These are phyloP conservation scores for Trichophyton rubrum DNA, from an alignment of 2,329 filamentous ascomycete genomes.

Conservation along the genomic window DNA sequence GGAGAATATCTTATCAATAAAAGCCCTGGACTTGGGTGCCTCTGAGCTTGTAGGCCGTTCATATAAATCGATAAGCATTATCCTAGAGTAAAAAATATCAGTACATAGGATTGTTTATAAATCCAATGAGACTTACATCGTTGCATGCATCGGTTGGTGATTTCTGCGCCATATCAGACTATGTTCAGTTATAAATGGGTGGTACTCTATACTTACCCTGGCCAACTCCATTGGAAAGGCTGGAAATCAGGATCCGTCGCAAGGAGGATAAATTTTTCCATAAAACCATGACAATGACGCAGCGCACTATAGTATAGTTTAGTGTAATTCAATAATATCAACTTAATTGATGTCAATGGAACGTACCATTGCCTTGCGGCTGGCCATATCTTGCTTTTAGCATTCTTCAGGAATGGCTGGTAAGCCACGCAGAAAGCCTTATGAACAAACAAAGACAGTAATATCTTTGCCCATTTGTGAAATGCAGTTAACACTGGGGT, in stretches of 20 bases:
- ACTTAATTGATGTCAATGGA: neutral
- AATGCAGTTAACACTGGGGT: constrained; percentile 32
- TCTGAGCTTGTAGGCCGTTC: constrained; percentile 35
- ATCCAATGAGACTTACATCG: constrained; percentile 20
- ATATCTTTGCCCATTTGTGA: constrained; percentile 37
- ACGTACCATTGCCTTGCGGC: constrained; percentile 34
- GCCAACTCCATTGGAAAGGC: constrained; percentile 39
- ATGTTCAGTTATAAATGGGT: neutral
- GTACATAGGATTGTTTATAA: neutral
- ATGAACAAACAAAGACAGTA: constrained; percentile 34
- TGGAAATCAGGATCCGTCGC: constrained; percentile 37
- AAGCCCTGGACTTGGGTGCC: constrained; percentile 33
- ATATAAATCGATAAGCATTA: constrained; percentile 39
- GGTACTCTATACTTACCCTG: constrained; percentile 23
- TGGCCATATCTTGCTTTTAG: constrained; percentile 36
- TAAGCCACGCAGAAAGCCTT: constrained; percentile 38
- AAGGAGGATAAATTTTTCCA: constrained; percentile 38
- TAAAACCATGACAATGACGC: constrained; percentile 36
- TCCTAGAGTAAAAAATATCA: constrained; percentile 19
- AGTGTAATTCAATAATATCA: neutral
- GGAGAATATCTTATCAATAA: constrained; percentile 37
- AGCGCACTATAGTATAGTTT: constrained; percentile 25
- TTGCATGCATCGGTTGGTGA: constrained; percentile 35
- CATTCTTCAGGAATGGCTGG: constrained; percentile 38
- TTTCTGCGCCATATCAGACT: constrained; percentile 19